Conservation (phyloP, 1,139 yeast species). For the Hemisphaericaspora subhashii region DNA sequence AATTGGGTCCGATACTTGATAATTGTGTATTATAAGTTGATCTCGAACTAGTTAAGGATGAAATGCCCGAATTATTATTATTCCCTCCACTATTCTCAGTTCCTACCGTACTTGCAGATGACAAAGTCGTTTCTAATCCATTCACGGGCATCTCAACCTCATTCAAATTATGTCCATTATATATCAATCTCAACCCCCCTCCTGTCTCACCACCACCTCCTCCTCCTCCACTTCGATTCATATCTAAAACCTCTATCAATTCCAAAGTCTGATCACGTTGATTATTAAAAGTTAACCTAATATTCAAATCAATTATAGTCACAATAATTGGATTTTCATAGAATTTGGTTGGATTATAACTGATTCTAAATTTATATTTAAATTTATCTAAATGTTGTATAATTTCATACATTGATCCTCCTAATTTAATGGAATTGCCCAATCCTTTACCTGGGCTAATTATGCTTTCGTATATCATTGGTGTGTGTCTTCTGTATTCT, state of each 20-base stretch:
- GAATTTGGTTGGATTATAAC: slow-evolving; percentile 25
- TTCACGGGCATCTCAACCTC: slow-evolving; percentile 13
- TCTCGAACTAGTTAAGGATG: slow-evolving; percentile 5
- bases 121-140: not conserved
- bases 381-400: slow-evolving; percentile 24
- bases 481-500: not conserved
- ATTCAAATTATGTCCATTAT: slow-evolving; percentile 36
- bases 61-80: slow-evolving; percentile 5
- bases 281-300: slow-evolving; percentile 43
- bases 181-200: slow-evolving; percentile 22
- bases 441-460: slow-evolving; percentile 38
- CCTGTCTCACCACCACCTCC: too few species aligned
- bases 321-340: slow-evolving; percentile 36
- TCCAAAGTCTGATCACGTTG: slow-evolving; percentile 40
- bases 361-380: slow-evolving; percentile 28
- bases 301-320: slow-evolving; percentile 28
- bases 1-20: slow-evolving; percentile 20
- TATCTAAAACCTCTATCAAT: slow-evolving; percentile 45
- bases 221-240: slow-evolving; percentile 16
- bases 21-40: slow-evolving; percentile 9
- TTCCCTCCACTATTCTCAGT: slow-evolving; percentile 5
- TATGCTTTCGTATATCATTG: slow-evolving; percentile 23
- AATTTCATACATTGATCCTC: slow-evolving; percentile 27
- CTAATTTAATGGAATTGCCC: slow-evolving; percentile 29
- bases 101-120: slow-evolving; percentile 1